Base-by-base conservation (phyloP, 495 filamentous ascomycete species). In the Penicillium parvum region DNA sequence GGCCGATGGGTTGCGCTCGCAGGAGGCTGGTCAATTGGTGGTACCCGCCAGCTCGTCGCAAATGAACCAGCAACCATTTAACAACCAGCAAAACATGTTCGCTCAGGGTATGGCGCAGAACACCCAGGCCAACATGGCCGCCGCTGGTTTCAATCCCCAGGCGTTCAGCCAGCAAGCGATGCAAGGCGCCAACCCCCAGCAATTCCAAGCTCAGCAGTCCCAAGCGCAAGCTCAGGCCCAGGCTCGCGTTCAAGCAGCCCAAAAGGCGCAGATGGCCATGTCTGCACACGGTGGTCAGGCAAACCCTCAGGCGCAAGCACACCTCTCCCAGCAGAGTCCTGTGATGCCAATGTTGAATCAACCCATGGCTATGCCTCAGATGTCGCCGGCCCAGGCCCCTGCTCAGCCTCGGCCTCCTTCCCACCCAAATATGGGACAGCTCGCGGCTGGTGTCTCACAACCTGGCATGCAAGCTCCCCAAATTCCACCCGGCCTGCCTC, bases 21-120 rank as follows among this genome's bases (percentile, higher is more conserved):
- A 81, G 57, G 77, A 83, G 59, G 75, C 76, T 34, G 82, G 82
- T 17, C 79, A 83, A 46, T 60, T 78, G 32, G 82, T 85, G 16
- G 82, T 85, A 8, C 82, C 82, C 7, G 82, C 80, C 12, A 85
- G 79, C 50, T 68, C 69, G 60, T 76, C 63, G 17, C 69, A 71
- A 37, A 68, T 71, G 43, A 68, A 71, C 30, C 69, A 69, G 37
- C 53, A 53, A 18, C 55, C 63, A 2, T 68, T 66, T 37, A 52
- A 50, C 9, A 56, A 58, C 4, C 42, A 64, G 10, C 60, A 66
- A 36, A 70, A 68, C 30, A 61, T 67, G 55, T 71, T 69, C 34
- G 53, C 50, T 14, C 68, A 65, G 37, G 65, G 58, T 45, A 48
- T 61, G 21, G 50, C 50, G 21, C 63, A 63, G 38, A 63, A 64